Conservation (phyloP, 441 rosid species). For the Pelargonium australe region DNA sequence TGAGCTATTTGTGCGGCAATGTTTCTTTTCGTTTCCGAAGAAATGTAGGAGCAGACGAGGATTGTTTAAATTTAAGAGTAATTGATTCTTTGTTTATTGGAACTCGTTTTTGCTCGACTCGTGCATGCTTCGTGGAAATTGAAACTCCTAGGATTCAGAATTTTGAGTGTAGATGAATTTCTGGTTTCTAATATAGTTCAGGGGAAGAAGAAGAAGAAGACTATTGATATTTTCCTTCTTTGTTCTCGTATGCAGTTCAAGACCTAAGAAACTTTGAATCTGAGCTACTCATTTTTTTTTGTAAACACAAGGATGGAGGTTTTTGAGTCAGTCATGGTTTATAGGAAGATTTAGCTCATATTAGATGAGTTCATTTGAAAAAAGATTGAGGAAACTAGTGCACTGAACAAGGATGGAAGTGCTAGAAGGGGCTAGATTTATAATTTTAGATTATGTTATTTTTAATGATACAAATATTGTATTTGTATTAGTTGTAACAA, state of each 20-base stretch:
- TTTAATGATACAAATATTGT: neutral
- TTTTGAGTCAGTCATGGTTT: neutral
- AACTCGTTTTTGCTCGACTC: neutral
- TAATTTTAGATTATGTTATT: neutral
- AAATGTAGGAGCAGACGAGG: conserved; percentile 1
- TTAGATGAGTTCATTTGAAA: neutral
- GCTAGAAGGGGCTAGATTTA: neutral
- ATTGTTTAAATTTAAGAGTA: neutral
- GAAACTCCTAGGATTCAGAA: neutral
- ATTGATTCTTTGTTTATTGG: neutral
- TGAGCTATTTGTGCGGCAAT: neutral
- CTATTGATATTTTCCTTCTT: neutral
- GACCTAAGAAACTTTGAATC: neutral
- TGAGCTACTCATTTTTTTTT: neutral
- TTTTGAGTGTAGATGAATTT: neutral
- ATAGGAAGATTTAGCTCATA: neutral
- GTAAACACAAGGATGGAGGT: neutral
- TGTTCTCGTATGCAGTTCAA: neutral
- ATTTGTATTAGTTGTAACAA: neutral
- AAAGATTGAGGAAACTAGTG: neutral
- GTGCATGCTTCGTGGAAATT: neutral
- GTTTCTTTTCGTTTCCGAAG: conserved; percentile 5
- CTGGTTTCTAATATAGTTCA: neutral
- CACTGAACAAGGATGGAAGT: neutral
- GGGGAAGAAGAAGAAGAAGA: neutral